Evolutionary conservation across 2,329 filamentous ascomycete species (phyloP), one percentile per base, ranked within the genome.

Genomic region (Chaetomiaceae sp.): DNA sequence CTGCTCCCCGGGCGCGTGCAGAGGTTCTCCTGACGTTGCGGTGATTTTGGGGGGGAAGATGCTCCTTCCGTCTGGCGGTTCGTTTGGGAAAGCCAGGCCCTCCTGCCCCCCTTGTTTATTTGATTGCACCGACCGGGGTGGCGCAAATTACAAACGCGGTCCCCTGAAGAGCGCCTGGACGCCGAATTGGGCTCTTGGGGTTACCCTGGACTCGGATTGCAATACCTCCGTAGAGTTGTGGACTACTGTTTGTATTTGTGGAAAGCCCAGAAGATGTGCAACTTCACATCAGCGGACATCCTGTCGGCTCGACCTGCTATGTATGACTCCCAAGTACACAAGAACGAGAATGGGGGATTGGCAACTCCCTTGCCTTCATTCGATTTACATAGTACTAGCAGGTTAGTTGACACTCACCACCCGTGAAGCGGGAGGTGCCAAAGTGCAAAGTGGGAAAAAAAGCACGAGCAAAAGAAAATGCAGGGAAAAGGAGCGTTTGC

Each of bases 131-230:
- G 56, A 59, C 56, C 50, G 48, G 58, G 61, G 58, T 51, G 53
- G 55, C 55, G 55, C 59, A 66, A 67, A 67, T 68, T 65, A 62
- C 62, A 63, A 60, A 61, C 62, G 62, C 63, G 49, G 51, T 50
- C 54, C 56, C 54, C 54, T 52, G 51, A 48, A 46, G 32, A 43
- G 45, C 52, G 48, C 47, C 36, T 30, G 47, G 32, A 41, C 15
- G 34, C 40, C 40, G 45, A 49, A n/a, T n/a, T n/a, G n/a, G n/a
- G n/a, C n/a, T n/a, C n/a, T 45, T 48, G 44, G 47, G 48, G 30
- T 42, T 15, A n/a, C 37, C 44, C 48, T 40, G 38, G 35, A 30
- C 26, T 9, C 22, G 22, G 22, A 24, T 24, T n/a, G n/a, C n/a
- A n/a, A n/a, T n/a, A n/a, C n/a, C n/a, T n/a, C n/a, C n/a, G n/a